Conservation (phyloP, 306 rosid species). For the Coriaria nepalensis region DNA sequence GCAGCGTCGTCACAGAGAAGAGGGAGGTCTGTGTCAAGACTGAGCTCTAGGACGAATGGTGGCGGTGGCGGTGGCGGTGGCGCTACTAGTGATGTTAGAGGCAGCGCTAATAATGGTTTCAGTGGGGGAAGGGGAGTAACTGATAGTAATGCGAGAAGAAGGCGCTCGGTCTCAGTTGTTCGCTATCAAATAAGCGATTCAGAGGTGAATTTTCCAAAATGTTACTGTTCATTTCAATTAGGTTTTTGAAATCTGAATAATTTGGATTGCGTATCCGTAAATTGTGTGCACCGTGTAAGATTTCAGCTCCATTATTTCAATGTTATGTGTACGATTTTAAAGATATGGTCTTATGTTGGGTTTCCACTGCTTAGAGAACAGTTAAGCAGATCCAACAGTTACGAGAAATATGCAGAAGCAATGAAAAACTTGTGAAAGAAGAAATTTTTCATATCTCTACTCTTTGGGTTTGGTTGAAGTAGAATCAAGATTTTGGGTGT, state of each 20-base stretch:
- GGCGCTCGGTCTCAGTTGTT: constrained; percentile 81
- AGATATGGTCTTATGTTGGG: too few relatives aligned
- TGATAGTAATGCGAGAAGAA: constrained; percentile 49
- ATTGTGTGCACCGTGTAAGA: too few relatives aligned
- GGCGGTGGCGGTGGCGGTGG: constrained; percentile 7
- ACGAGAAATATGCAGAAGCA: too few relatives aligned
- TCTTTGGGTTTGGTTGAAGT: too few relatives aligned
- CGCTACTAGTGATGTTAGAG: constrained; percentile 28
- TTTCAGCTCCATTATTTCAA: too few relatives aligned
- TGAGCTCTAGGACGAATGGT: constrained; percentile 18
- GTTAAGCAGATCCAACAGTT: too few relatives aligned
- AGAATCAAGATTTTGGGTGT: too few relatives aligned
- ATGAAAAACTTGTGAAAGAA: too few relatives aligned
- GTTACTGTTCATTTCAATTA: neutral
- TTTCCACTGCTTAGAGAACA: too few relatives aligned
- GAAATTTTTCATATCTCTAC: too few relatives aligned
- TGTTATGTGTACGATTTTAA: too few relatives aligned
- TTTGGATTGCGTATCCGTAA: neutral
- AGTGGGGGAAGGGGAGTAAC: constrained; percentile 30
- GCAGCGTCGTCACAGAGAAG: constrained; percentile 38
- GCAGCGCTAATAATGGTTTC: constrained; percentile 18
- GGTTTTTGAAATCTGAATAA: neutral
- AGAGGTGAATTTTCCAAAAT: constrained; percentile 42
- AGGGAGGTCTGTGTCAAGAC: constrained; percentile 93
- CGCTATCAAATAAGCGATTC: constrained; percentile 83